Evolutionary conservation across 176 grass and related monocot genomes (phyloP), one percentile per base, ranked within the genome.

Genomic region (Hordeum vulgare): DNA sequence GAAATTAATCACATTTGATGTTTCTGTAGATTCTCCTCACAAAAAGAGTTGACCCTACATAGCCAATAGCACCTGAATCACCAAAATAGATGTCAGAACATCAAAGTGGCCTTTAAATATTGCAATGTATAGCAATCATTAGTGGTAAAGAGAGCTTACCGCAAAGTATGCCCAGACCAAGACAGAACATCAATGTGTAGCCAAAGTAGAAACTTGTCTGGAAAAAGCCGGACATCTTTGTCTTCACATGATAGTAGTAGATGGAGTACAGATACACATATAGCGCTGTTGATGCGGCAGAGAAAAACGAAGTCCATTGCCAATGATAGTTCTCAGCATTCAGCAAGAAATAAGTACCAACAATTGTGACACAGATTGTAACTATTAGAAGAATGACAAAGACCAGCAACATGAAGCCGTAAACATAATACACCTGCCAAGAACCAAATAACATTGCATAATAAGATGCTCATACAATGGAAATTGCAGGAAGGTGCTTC

Each of bases 221-320:
- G 85, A 95, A 95, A 84, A 95, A 95, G 39, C 93, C 93, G 28
- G 93, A 95, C 93, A 95, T 92, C 83, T 95, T 95, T 60, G 93
- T 95, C 63, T 95, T 95, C 83, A 95, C 49, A 67, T 95, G 71
- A 61, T 90, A 95, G 71, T 95, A 95, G 58, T 92, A 95, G 13
- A 92, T 85, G 58, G 93, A 92, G 53, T 95, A 95, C 15, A 95
- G 76, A 45, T 95, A 95, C 42, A 95, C 90, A 79, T 95, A 95
- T 18, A 88, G 15, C 10, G 93, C 93, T 0, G 93, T 95, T 58
- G 93, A 95, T 53, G 93, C 90, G 11, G 93, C 93, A 14, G 93
- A 95, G 54, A 85, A 80, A 63, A 95, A 95, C 0, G 93, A 95
- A 23, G 93, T 90, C 93, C 93, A 92, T 75, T 92, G 93, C 93